These are phyloP conservation scores for Pseudopediastrum boryanum DNA, from an alignment of 139 green algal species.

Conservation along the genomic window DNA sequence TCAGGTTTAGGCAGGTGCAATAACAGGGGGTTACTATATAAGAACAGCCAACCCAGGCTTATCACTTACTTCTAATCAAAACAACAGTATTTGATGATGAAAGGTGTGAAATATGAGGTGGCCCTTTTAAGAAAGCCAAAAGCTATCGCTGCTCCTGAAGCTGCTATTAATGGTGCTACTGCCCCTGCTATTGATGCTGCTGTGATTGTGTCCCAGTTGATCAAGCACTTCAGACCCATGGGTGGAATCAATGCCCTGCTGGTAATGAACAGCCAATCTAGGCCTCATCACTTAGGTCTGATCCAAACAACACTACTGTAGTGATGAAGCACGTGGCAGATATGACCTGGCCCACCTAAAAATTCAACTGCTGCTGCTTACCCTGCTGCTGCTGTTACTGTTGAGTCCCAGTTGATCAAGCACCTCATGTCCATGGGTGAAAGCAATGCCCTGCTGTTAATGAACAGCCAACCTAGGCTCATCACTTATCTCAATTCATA, in stretches of 20 bases:
- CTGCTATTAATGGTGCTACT: neutral
- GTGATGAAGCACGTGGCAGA: neutral
- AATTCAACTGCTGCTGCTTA: neutral
- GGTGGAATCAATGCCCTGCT: slow-evolving; percentile 62
- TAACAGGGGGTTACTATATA: too few species aligned
- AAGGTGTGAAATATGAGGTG: too few species aligned
- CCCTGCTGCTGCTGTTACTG: neutral
- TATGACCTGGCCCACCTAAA: neutral
- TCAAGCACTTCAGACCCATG: slow-evolving; percentile 65
- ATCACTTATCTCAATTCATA: too few species aligned
- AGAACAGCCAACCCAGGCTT: too few species aligned
- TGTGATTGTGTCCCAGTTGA: slow-evolving; percentile 23
- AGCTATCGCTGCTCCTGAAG: neutral
- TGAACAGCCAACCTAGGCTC: too few species aligned
- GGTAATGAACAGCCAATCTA: neutral
- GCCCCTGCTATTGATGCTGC: too few species aligned
- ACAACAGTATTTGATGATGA: too few species aligned
- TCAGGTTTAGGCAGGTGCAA: too few species aligned
- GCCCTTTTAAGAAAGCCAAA: too few species aligned
- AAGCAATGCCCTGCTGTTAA: too few species aligned
- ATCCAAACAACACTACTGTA: neutral
- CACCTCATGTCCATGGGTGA: slow-evolving; percentile 62
- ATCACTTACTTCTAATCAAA: too few species aligned
- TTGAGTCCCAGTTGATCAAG: slow-evolving; percentile 43
- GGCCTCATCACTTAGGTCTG: neutral